Evolutionary conservation across 129 eudicot species (phyloP).

Genomic region (Mikania micrantha): DNA sequence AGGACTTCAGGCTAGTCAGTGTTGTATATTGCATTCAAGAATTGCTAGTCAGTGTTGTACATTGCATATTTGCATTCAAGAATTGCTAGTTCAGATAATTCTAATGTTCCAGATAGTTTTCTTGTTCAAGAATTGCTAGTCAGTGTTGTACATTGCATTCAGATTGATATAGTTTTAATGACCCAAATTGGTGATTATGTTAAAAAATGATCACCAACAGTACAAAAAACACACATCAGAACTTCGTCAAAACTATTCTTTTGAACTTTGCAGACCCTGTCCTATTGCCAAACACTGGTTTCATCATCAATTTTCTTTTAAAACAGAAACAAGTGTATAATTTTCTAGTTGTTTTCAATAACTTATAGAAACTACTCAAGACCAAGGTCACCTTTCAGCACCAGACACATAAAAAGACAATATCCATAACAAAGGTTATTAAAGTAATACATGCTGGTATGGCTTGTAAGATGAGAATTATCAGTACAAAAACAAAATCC

Average conservation of each 20-base stretch:
- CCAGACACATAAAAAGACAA: neutral
- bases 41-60: neutral
- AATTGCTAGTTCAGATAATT: neutral
- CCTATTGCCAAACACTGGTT: conserved; percentile 1
- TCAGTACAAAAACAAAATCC: no score
- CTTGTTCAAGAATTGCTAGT: neutral
- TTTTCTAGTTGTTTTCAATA: neutral
- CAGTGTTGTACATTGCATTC: neutral
- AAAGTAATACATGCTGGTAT: neutral
- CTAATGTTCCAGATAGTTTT: neutral
- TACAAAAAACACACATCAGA: neutral
- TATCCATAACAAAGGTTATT: neutral
- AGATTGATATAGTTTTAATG: neutral
- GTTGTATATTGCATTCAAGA: neutral
- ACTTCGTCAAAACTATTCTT: neutral
- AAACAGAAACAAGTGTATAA: neutral
- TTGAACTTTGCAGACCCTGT: neutral
- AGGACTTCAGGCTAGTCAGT: neutral
- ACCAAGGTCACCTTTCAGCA: neutral
- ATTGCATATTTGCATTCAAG: neutral
- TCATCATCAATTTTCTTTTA: neutral
- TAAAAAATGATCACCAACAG: neutral
- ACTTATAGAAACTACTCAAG: no score
- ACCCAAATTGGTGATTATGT: neutral
- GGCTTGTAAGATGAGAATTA: neutral